Percentiles rank a stretch among this genome's conserved stretches.
Evolutionary conservation across 139 green algal species (phyloP).

Genomic region (Coelastrella sp.): DNA sequence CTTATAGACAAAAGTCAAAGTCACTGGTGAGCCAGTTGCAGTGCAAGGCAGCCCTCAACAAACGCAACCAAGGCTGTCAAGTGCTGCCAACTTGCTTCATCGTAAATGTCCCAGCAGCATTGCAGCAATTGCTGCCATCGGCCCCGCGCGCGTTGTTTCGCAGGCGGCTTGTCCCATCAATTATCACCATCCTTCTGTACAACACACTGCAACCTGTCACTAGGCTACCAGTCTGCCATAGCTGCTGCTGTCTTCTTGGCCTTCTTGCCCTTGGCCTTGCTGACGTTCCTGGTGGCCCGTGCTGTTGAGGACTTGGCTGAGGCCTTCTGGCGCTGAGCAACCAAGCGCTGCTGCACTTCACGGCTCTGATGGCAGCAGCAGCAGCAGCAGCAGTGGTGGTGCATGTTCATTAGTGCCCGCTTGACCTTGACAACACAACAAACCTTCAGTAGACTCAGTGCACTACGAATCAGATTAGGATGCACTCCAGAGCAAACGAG

Average conservation of each 20-base stretch:
- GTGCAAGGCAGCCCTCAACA: no score
- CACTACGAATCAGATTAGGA: neutral
- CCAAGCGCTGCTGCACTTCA: constrained; percentile 60
- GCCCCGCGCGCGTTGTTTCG: neutral
- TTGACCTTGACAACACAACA: neutral
- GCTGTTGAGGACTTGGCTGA: constrained; percentile 16
- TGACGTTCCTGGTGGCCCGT: constrained; percentile 49
- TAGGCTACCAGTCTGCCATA: constrained; percentile 30
- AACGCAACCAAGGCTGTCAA: no score
- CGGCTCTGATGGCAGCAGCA: constrained; percentile 27
- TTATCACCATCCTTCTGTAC: neutral
- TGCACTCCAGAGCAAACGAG: neutral
- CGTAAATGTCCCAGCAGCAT: neutral
- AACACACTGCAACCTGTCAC: neutral
- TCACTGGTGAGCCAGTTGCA: no score
- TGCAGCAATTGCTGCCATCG: neutral
- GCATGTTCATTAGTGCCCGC: neutral
- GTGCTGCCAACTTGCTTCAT: no score
- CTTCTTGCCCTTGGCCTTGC: constrained; percentile 53
- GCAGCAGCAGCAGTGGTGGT: neutral
- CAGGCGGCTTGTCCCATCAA: neutral
- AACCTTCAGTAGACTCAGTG: no score
- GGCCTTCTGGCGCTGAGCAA: constrained; percentile 52
- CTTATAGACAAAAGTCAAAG: no score
- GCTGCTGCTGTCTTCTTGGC: constrained; percentile 26